Conservation (phyloP, 192 early-diverging fungal species). For the Chytriomyces sp. region DNA sequence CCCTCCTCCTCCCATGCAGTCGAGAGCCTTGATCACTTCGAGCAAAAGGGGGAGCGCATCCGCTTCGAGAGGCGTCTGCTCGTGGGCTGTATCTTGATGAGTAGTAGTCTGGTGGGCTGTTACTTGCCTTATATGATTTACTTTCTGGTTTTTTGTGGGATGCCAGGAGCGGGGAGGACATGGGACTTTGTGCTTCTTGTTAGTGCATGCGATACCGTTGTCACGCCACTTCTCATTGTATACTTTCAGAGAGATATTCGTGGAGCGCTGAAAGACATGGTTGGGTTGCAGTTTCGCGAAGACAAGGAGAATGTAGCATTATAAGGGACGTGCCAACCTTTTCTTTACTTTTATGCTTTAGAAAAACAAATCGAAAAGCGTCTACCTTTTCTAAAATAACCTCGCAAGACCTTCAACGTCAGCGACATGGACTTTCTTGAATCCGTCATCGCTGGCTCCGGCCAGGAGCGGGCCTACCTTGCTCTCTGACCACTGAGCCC, state of each 20-base stretch:
- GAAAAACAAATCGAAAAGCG: not conserved
- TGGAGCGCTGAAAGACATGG: not conserved
- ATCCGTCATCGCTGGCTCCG: conserved; percentile 61
- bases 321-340: not conserved
- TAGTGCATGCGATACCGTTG: conserved; percentile 5
- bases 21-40: not conserved
- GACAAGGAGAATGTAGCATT: not conserved
- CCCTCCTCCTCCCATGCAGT: too few relatives aligned
- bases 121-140: conserved; percentile 3
- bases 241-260: conserved; percentile 10
- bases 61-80: not conserved
- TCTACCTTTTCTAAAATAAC: not conserved
- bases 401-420: conserved; percentile 8
- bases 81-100: not conserved
- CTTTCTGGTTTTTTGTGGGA: too few relatives aligned
- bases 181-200: too few relatives aligned
- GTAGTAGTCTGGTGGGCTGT: not conserved
- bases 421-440: not conserved
- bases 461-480: conserved; percentile 82
- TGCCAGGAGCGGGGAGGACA: too few relatives aligned
- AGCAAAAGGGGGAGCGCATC: not conserved
- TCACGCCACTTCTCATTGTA: not conserved
- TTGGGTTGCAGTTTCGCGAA: not conserved
- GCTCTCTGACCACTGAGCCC: conserved; percentile 70
- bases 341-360: not conserved